These are phyloP conservation scores for Mycena vitilis DNA, from an alignment of 768 basidiomycete genomes.

Conservation along the genomic window DNA sequence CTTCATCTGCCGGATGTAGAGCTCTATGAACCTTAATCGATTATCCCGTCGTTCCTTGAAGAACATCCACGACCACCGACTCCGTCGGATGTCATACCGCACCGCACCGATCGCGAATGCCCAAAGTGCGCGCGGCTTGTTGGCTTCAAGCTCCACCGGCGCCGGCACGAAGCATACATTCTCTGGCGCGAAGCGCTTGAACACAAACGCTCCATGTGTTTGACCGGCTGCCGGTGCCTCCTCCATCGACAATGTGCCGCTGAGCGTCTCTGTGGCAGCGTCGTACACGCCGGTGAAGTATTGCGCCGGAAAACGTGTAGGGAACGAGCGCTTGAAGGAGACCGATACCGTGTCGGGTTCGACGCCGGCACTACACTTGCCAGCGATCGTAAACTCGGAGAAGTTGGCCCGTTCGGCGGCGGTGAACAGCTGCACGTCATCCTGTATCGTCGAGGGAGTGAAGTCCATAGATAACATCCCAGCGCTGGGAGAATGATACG, in stretches of 20 bases:
- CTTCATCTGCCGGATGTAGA: slow-evolving; percentile 36
- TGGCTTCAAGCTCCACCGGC: slow-evolving; percentile 36
- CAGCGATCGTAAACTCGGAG: slow-evolving; percentile 23
- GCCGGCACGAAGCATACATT: slow-evolving; percentile 40
- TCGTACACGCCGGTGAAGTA: slow-evolving; percentile 26
- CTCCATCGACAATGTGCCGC: slow-evolving; percentile 8
- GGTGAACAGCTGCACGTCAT: slow-evolving; percentile 23
- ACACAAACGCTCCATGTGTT: slow-evolving; percentile 34
- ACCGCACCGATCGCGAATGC: slow-evolving; percentile 43
- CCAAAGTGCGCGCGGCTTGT: slow-evolving; percentile 46
- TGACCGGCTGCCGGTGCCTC: neutral
- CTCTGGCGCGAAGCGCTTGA: slow-evolving; percentile 39
- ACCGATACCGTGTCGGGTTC: slow-evolving; percentile 6
- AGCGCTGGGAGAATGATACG: neutral
- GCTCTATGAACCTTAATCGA: slow-evolving; percentile 39
- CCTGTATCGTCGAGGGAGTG: slow-evolving; percentile 5
- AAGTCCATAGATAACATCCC: slow-evolving; percentile 31
- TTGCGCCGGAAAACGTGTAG: slow-evolving; percentile 9
- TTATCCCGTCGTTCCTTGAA: slow-evolving; percentile 44
- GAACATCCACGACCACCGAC: slow-evolving; percentile 44
- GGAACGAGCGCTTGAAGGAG: slow-evolving; percentile 28
- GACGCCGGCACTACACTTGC: slow-evolving; percentile 18
- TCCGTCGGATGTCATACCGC: slow-evolving; percentile 35
- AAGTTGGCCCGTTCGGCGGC: slow-evolving; percentile 23
- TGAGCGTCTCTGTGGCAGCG: slow-evolving; percentile 16